Base-by-base conservation (phyloP, 768 basidiomycete species). In the Pulveroboletus sp. region DNA sequence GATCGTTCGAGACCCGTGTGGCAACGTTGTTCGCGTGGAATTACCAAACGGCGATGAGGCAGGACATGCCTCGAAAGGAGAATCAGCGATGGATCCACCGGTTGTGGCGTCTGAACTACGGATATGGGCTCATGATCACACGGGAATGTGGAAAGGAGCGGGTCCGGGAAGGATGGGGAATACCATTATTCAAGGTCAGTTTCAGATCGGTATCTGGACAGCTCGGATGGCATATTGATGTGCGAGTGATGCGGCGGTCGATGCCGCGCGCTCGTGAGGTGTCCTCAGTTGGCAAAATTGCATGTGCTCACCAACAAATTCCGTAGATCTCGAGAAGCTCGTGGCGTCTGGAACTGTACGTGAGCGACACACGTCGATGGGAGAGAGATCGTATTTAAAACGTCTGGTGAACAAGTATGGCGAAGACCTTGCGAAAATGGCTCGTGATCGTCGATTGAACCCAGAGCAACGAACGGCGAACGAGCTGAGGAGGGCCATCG, bases 381-480 rank as follows among this genome's bases (percentile, higher is more conserved):
- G 85, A 3, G 93, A 97, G 69, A 65, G 74, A 48, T 69, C 67
- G 38, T 89, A 86, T 67, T 73, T 98, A 36, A 66, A 71, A 49
- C 70, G 77, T 36, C 76, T 98, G 24, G 79, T 90, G 12, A 66
- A 67, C 35, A 85, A 79, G 66, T 74, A 97, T 69, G 88, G 85
- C 2, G 70, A 75, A 25, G 85, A 97, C 69, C 69, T 85, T 20
- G 77, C 79, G 24, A 73, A 69, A 41, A 97, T 97, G 94, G 81
- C 82, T 11, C 73, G 75, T 56, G 94, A 98, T 70, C 72, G 82
- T 50, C 85, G 76, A 67, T 66, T 87, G 50, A 97, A 98, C 65
- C 69, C 79, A 14, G 85, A 84, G 66, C 95, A 98, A 71, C 80
- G 85, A 62, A 97, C 93, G 2, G 77, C 74, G 27, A 94, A 90